These are phyloP conservation scores for Fomitopsis pulvina DNA, from an alignment of 768 basidiomycete genomes.

Conservation along the genomic window DNA sequence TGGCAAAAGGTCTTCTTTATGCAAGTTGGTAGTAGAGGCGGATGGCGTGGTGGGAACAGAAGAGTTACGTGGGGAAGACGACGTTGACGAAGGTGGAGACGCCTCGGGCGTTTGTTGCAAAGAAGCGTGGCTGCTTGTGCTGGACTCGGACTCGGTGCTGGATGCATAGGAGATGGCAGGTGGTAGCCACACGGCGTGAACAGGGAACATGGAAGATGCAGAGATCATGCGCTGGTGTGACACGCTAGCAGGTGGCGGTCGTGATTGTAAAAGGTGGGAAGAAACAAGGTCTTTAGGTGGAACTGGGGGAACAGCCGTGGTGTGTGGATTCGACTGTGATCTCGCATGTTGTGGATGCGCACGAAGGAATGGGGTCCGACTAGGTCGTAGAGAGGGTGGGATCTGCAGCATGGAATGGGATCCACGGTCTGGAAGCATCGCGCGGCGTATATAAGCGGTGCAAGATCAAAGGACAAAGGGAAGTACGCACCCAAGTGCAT, in stretches of 20 bases:
- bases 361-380: not conserved
- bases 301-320: not conserved
- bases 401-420: not conserved
- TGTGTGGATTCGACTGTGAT: slow-evolving; percentile 9
- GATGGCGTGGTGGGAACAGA: not conserved
- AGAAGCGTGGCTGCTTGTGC: not conserved
- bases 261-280: slow-evolving; percentile 5
- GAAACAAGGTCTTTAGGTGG: not conserved
- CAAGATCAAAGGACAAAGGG: not conserved
- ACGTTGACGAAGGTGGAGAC: slow-evolving; percentile 8
- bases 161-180: slow-evolving; percentile 11
- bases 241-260: slow-evolving; percentile 9
- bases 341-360: not conserved
- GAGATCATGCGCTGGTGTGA: slow-evolving; percentile 8
- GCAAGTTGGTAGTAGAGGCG: not conserved
- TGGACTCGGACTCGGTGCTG: slow-evolving; percentile 8
- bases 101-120: slow-evolving; percentile 8
- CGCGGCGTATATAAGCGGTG: not conserved
- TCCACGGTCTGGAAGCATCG: not conserved
- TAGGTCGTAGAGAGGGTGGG: slow-evolving; percentile 1
- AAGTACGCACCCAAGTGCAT: slow-evolving; percentile 11
- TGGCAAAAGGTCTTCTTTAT: not conserved
- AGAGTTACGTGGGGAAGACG: slow-evolving; percentile 1
- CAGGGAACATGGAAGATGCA: slow-evolving; percentile 5
- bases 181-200: slow-evolving; percentile 10